phyloP scores from a whole-genome alignment of 2,329 filamentous ascomycete species.

The Monilinia vaccinii-corymbosi region DNA sequence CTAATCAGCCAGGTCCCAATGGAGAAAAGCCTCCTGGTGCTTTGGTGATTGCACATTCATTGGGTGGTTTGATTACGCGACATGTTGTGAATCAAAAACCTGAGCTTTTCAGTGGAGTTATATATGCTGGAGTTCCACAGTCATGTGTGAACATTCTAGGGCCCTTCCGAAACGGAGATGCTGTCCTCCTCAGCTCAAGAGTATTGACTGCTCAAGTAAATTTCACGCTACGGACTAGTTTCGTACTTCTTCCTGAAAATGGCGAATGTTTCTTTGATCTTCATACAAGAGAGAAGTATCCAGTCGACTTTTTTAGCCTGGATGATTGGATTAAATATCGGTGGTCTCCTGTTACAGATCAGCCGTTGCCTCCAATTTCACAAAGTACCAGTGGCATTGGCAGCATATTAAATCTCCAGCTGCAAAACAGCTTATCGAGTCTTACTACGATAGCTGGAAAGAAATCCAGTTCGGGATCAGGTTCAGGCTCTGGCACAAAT shows the following conservation, averaged over 20 bases:
- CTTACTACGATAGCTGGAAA: slow-evolving; percentile 26
- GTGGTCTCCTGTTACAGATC: slow-evolving; percentile 66
- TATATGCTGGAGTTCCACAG: slow-evolving; percentile 79
- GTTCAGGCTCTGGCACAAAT: slow-evolving; percentile 11
- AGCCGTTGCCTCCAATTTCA: slow-evolving; percentile 47
- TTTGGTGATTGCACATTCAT: slow-evolving; percentile 73
- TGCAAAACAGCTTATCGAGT: slow-evolving; percentile 23
- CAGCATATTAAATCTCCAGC: slow-evolving; percentile 30
- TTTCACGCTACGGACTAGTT: slow-evolving; percentile 82
- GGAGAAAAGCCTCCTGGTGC: slow-evolving; percentile 54
- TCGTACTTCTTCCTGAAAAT: slow-evolving; percentile 75
- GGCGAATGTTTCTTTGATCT: slow-evolving; percentile 77
- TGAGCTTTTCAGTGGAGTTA: slow-evolving; percentile 74
- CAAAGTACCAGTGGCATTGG: slow-evolving; percentile 30
- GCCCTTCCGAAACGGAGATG: slow-evolving; percentile 83
- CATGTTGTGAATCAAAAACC: slow-evolving; percentile 81
- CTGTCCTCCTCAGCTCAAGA: slow-evolving; percentile 79
- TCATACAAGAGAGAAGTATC: slow-evolving; percentile 68
- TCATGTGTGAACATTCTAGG: slow-evolving; percentile 87
- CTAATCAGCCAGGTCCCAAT: slow-evolving; percentile 46
- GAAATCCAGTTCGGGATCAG: slow-evolving; percentile 14
- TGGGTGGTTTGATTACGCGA: slow-evolving; percentile 80
- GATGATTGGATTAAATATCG: slow-evolving; percentile 72
- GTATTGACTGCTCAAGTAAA: slow-evolving; percentile 89
- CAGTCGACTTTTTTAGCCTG: slow-evolving; percentile 73